Evolutionary conservation across 345 rosid species (phyloP).

Genomic region (Balakata baccata): DNA sequence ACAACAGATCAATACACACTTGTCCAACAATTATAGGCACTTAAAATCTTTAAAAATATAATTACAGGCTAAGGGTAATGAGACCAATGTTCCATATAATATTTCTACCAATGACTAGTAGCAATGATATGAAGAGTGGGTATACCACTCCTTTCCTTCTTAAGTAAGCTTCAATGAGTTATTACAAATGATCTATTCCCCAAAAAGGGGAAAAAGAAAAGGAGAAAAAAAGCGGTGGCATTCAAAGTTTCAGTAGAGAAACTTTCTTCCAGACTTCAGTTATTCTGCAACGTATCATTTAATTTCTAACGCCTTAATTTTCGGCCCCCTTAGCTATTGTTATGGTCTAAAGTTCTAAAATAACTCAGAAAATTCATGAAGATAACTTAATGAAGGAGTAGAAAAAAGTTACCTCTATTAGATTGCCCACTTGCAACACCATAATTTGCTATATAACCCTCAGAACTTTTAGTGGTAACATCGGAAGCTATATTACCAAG

Average conservation of each 20-base stretch:
- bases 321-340: neutral
- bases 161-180: neutral
- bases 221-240: neutral
- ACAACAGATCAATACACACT: neutral
- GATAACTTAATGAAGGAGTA: constrained; percentile 1
- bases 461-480: constrained; percentile 54
- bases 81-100: neutral
- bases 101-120: neutral
- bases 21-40: too few relatives aligned
- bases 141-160: constrained; percentile 2
- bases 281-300: neutral
- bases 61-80: neutral
- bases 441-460: constrained; percentile 72
- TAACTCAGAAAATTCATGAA: constrained; percentile 1
- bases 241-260: neutral
- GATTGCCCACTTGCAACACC: constrained; percentile 68
- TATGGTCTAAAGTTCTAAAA: neutral
- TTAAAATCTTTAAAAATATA: neutral
- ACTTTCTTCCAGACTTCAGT: neutral
- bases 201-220: neutral
- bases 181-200: neutral
- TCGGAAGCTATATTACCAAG: constrained; percentile 63
- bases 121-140: neutral
- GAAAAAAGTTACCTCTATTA: constrained; percentile 63
- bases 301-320: neutral